Evolutionary conservation across 495 filamentous ascomycete species (phyloP).

Genomic region (Neurospora cerealis): DNA sequence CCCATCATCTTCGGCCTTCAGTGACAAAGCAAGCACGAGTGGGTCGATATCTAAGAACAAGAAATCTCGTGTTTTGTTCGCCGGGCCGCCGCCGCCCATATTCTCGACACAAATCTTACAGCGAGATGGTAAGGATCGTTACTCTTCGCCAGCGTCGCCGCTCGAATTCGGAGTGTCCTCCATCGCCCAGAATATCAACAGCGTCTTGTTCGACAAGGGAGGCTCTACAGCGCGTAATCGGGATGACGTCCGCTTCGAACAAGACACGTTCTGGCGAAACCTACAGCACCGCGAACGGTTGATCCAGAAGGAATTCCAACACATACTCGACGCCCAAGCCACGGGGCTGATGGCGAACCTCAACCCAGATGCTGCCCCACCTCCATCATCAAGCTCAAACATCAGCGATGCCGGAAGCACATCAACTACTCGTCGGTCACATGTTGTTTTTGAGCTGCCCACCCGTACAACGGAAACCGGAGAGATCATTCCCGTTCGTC

Average conservation of each 20-base stretch:
- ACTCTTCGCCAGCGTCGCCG: neutral
- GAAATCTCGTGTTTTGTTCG: slow-evolving; percentile 16
- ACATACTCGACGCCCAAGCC: slow-evolving; percentile 75
- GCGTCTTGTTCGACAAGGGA: slow-evolving; percentile 22
- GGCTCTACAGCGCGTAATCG: slow-evolving; percentile 2
- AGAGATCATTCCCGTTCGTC: slow-evolving; percentile 51
- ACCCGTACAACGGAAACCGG: slow-evolving; percentile 17
- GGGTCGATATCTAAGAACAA: slow-evolving; percentile 15
- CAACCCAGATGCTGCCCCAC: slow-evolving; percentile 9
- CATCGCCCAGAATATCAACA: slow-evolving; percentile 18
- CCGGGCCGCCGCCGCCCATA: slow-evolving; percentile 26
- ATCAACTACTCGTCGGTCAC: slow-evolving; percentile 24
- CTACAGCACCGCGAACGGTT: slow-evolving; percentile 40
- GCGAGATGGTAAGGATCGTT: slow-evolving; percentile 20
- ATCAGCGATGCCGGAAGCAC: slow-evolving; percentile 26
- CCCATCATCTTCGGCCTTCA: slow-evolving; percentile 4
- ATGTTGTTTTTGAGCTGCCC: slow-evolving; percentile 17
- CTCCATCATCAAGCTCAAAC: neutral
- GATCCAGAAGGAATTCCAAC: slow-evolving; percentile 69
- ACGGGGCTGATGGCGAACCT: slow-evolving; percentile 47
- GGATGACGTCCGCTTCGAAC: slow-evolving; percentile 11
- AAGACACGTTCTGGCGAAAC: slow-evolving; percentile 26
- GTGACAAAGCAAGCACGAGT: slow-evolving; percentile 9
- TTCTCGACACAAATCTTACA: slow-evolving; percentile 18
- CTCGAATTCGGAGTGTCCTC: slow-evolving; percentile 5